phyloP scores from a whole-genome alignment of 1,139 yeast genomes.

The Magnusiomyces sp. region DNA sequence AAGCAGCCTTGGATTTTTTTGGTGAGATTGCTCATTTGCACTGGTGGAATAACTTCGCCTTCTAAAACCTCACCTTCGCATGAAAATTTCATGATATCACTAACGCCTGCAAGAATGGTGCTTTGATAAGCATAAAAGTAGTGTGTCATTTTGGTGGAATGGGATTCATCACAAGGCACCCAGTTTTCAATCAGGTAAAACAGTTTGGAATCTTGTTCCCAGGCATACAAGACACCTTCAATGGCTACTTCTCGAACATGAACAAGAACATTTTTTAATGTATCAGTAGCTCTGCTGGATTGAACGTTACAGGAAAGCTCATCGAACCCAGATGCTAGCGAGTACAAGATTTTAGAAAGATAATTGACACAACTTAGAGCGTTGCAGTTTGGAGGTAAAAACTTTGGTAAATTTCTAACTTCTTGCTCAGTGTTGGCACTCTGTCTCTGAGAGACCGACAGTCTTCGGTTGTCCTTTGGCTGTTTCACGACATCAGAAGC shows the following conservation, averaged over 20 bases:
- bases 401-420: constrained; percentile 35
- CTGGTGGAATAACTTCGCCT: constrained; percentile 38
- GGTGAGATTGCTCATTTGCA: constrained; percentile 38
- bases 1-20: constrained; percentile 36
- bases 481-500: constrained; percentile 15
- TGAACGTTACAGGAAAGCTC: constrained; percentile 39
- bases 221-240: constrained; percentile 42
- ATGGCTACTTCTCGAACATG: constrained; percentile 37
- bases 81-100: constrained; percentile 22
- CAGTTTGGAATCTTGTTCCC: constrained; percentile 42
- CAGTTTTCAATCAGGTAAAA: constrained; percentile 41
- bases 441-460: background rate
- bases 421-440: constrained; percentile 12
- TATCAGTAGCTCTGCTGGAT: constrained; percentile 33
- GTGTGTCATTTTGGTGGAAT: constrained; percentile 24
- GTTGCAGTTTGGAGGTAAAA: constrained; percentile 54
- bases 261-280: constrained; percentile 33
- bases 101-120: constrained; percentile 27
- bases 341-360: constrained; percentile 36
- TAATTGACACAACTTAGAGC: constrained; percentile 48
- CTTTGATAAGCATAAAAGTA: constrained; percentile 27
- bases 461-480: background rate
- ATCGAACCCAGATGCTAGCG: constrained; percentile 35
- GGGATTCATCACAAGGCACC: constrained; percentile 19
- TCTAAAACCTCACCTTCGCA: constrained; percentile 15